phyloP scores from a whole-genome alignment of 202 grass and related monocot genomes.

The Elaeis oleifera region DNA sequence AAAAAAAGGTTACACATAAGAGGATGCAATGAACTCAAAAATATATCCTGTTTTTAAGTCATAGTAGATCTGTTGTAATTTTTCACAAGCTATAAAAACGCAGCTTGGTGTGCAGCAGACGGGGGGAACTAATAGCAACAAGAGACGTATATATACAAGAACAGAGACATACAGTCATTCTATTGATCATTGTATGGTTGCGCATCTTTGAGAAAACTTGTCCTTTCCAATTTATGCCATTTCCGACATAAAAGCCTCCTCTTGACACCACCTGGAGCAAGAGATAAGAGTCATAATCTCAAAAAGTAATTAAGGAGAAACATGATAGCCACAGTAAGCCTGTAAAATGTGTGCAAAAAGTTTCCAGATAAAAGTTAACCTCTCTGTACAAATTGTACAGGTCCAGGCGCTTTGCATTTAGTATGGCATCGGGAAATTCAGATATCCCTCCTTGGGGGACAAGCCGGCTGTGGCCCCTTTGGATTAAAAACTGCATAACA shows the following conservation, averaged over 20 bases:
- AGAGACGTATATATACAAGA: background rate
- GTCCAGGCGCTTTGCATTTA: slow-evolving; percentile 77
- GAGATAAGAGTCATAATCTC: background rate
- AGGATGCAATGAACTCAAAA: too few species aligned
- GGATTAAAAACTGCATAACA: slow-evolving; percentile 57
- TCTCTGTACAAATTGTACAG: slow-evolving; percentile 79
- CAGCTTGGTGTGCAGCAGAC: too few species aligned
- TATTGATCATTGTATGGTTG: slow-evolving; percentile 72
- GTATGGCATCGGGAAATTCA: slow-evolving; percentile 62
- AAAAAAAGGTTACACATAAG: too few species aligned
- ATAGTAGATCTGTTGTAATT: too few species aligned
- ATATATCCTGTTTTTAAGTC: too few species aligned
- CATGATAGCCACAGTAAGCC: too few species aligned
- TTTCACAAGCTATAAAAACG: too few species aligned
- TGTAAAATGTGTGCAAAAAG: too few species aligned
- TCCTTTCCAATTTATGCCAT: slow-evolving; percentile 87
- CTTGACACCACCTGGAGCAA: slow-evolving; percentile 56
- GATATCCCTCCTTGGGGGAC: slow-evolving; percentile 57
- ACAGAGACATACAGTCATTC: slow-evolving; percentile 49
- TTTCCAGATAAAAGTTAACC: slow-evolving; percentile 15
- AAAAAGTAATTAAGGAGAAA: too few species aligned
- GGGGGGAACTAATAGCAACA: too few species aligned
- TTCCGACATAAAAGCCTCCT: slow-evolving; percentile 77
- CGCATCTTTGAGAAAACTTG: slow-evolving; percentile 87
- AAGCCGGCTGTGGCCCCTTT: slow-evolving; percentile 48